Base-by-base conservation (phyloP, 306 rosid species). In the Medicago lupulina region DNA sequence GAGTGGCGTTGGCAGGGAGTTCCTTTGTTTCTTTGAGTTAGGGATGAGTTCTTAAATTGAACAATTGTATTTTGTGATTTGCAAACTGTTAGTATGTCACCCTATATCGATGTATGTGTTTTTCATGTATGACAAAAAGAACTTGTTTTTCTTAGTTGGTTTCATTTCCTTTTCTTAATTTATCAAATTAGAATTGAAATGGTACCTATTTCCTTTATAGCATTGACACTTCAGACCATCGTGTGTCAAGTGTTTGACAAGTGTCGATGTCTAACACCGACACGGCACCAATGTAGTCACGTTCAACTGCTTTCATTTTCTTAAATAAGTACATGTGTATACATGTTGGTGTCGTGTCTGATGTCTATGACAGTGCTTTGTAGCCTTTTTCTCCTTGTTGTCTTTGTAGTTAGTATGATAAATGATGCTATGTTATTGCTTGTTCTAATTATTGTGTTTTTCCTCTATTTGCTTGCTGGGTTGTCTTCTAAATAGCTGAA, bases 401-500 rank as follows among this genome's bases (percentile, higher is more conserved):
- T 28, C 31, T 28, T 28, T 1, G 31, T 28, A 28, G 31, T 28
- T 67, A 34, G 7, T 5, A 50, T 28, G 50, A 60, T 18, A 9
- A 28, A 23, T 74, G 43, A 78, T 79, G 54, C 25, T 34, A 34
- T 34, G 0, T 34, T 34, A 34, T 21, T 50, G 47, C 54, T 18
- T 85, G 51, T 76, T 57, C 61, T 72, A 34, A 53, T 67, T 6
- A 4, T 28, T 28, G 31, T 38, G 21, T 21, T 21, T 50, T 53
- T 62, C 7, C 28, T 40, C 18, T 47, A 74, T 78, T 15, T 72
- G 47, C 13, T 15, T 72, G 47, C 13, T 63, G 23, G 21, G 49
- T n/a, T 70, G 14, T 7, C 70, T 67, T 72, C 57, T 58, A 11
- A 21, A 62, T 73, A 83, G 86, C 89, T 85, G 96, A 90, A 78